Conservation (phyloP, 805 yeast genomes). For the Kluyveromyces dobzhanskii region DNA sequence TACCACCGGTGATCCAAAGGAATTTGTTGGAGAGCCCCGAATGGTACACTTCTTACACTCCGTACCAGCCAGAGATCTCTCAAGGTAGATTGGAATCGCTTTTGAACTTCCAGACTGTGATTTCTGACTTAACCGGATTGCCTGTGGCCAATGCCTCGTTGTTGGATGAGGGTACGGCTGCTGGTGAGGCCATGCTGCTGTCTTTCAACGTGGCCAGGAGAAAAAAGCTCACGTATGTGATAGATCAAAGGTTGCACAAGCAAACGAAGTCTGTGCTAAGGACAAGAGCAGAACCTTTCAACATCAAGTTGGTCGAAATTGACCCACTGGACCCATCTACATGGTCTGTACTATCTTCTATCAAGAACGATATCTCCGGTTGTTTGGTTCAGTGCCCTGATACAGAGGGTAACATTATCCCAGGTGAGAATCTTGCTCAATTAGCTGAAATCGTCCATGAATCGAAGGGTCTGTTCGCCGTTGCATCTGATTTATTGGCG, state of each 20-base stretch:
- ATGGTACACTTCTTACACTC: constrained; percentile 98
- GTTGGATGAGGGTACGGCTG: constrained; percentile 95
- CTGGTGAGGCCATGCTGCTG: constrained; percentile 92
- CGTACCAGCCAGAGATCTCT: constrained; percentile 96
- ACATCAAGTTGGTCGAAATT: constrained; percentile 52
- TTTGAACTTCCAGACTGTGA: constrained; percentile 86
- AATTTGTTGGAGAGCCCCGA: constrained; percentile 89
- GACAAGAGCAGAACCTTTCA: constrained; percentile 71
- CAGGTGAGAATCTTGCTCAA: constrained; percentile 39
- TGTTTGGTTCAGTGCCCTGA: constrained; percentile 85
- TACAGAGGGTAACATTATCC: constrained; percentile 64
- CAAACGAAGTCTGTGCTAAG: constrained; percentile 76
- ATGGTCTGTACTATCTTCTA: constrained; percentile 22
- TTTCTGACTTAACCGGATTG: constrained; percentile 85
- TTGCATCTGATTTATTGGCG: constrained; percentile 90
- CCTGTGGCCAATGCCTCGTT: constrained; percentile 93
- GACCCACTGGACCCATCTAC: constrained; percentile 41
- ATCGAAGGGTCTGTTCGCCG: constrained; percentile 67
- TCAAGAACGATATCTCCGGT: constrained; percentile 57
- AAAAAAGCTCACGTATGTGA: constrained; percentile 59
- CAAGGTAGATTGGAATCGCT: constrained; percentile 92
- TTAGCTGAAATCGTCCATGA: constrained; percentile 61
- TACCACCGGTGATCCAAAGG: constrained; percentile 90
- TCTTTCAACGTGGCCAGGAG: constrained; percentile 59
- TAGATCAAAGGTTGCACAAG: constrained; percentile 70